These are phyloP conservation scores for Royoungia palumana DNA, from an alignment of 768 basidiomycete species.

Conservation along the genomic window DNA sequence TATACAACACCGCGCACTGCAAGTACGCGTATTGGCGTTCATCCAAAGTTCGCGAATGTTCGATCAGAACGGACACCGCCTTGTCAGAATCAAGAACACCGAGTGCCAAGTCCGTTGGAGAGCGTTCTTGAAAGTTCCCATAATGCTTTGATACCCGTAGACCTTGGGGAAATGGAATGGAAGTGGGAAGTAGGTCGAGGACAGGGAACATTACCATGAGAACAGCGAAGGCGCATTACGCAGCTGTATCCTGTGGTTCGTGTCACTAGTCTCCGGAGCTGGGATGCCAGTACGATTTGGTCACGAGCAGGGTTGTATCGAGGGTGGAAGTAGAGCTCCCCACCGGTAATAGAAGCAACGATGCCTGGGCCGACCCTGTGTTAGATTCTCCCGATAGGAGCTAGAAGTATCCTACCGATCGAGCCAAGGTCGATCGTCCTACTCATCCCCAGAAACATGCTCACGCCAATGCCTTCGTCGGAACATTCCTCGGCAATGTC, in stretches of 20 bases:
- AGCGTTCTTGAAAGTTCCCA: slow-evolving; percentile 68
- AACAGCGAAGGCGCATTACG: slow-evolving; percentile 77
- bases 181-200: slow-evolving; percentile 5
- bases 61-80: slow-evolving; percentile 69
- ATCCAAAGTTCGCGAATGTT: slow-evolving; percentile 66
- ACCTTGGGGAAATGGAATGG: slow-evolving; percentile 37
- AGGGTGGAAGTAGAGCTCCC: slow-evolving; percentile 89
- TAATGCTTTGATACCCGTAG: slow-evolving; percentile 62
- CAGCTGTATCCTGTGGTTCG: slow-evolving; percentile 80
- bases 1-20: slow-evolving; percentile 88
- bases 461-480: slow-evolving; percentile 86
- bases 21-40: slow-evolving; percentile 72
- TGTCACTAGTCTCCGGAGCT: slow-evolving; percentile 64
- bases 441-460: slow-evolving; percentile 79
- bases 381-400: slow-evolving; percentile 6
- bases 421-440: slow-evolving; percentile 84
- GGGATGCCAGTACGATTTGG: slow-evolving; percentile 60
- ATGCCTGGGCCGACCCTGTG: slow-evolving; percentile 40
- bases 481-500: slow-evolving; percentile 86
- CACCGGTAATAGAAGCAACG: slow-evolving; percentile 75
- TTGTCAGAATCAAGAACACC: slow-evolving; percentile 81
- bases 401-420: slow-evolving; percentile 51
- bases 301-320: slow-evolving; percentile 77
- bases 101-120: slow-evolving; percentile 72
- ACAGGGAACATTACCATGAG: slow-evolving; percentile 55